A percentile compares a stretch with the other conserved stretches of the same genome.
Conservation (phyloP, 768 basidiomycete species). For the Pisolithus microcarpus region DNA sequence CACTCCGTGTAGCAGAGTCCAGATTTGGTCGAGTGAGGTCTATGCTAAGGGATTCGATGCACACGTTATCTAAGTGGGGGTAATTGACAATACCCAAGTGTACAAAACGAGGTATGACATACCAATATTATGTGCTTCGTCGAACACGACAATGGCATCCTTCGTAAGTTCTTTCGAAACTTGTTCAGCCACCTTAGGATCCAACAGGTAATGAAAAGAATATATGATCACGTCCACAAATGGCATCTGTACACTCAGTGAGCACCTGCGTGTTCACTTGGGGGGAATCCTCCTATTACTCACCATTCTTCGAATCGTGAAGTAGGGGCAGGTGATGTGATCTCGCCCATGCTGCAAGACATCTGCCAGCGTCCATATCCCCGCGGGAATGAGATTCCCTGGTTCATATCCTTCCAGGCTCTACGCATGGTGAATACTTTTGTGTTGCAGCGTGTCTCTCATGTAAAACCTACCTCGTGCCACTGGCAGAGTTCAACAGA, state of each 20-base stretch:
- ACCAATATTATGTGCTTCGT: conserved; percentile 99
- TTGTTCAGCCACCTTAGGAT: conserved; percentile 98
- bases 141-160: conserved; percentile 97
- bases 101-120: conserved; percentile 10
- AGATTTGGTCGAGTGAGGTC: conserved; percentile 97
- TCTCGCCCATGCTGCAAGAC: conserved; percentile 83
- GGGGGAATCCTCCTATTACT: conserved; percentile 11
- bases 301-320: conserved; percentile 93
- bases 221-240: conserved; percentile 97
- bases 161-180: conserved; percentile 97
- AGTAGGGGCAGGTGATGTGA: conserved; percentile 88
- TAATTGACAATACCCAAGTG: too few relatives aligned
- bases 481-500: conserved; percentile 88
- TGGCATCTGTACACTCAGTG: conserved; percentile 59
- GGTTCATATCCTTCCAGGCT: conserved; percentile 76
- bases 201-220: conserved; percentile 97
- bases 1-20: conserved; percentile 86
- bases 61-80: conserved; percentile 75
- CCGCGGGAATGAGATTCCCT: conserved; percentile 73
- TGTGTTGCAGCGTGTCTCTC: not conserved
- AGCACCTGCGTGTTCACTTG: not conserved
- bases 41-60: conserved; percentile 96
- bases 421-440: conserved; percentile 33
- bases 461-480: conserved; percentile 71
- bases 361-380: conserved; percentile 93